Evolutionary conservation across 2,329 filamentous ascomycete species (phyloP), one percentile per base, ranked within the genome.

Genomic region (Clonostachys rhizophaga): DNA sequence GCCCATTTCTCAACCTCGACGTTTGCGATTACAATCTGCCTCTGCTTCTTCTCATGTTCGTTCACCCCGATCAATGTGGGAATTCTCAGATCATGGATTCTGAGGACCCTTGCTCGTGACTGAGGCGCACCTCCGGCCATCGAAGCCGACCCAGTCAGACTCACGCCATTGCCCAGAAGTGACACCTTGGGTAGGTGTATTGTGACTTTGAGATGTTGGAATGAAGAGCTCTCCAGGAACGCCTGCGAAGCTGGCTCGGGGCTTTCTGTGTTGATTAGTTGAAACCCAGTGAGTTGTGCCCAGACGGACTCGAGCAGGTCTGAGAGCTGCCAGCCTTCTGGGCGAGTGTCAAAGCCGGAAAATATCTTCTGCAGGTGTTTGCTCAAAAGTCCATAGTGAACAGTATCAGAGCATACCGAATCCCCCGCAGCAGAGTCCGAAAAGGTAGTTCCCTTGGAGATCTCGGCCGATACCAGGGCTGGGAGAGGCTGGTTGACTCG

Each of bases 61-160:
- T 91, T 90, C 30, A 91, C 78, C 1, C 87, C 87, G 42, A 91
- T 79, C 44, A 91, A 62, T 34, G 81, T 83, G 24, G 86, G 84
- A 10, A 89, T 72, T 36, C 74, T 74, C 44, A 91, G 61, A 17
- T 77, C 74, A 42, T 75, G 72, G 9, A 89, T 61, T 36, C 71
- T 69, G 42, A 87, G 60, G 30, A 37, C 59, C 47, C 55, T 60
- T 30, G 12, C 58, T 63, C 17, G 63, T 39, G 36, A 39, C 14
- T 61, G 30, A 54, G 54, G 4, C 53, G 53, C 44, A 61, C 49
- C 5, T 50, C 47, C 8, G 49, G 46, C 12, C 30, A 46, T 17
- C 20, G 34, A 61, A 10, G 70, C 69, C n/a, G 65, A 67, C 2
- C 64, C 67, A 2, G 72, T 71, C 39, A 84, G 59, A 42, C 76